Base-by-base conservation (phyloP, 2,329 filamentous ascomycete genomes). In the Eutypella sp. region DNA sequence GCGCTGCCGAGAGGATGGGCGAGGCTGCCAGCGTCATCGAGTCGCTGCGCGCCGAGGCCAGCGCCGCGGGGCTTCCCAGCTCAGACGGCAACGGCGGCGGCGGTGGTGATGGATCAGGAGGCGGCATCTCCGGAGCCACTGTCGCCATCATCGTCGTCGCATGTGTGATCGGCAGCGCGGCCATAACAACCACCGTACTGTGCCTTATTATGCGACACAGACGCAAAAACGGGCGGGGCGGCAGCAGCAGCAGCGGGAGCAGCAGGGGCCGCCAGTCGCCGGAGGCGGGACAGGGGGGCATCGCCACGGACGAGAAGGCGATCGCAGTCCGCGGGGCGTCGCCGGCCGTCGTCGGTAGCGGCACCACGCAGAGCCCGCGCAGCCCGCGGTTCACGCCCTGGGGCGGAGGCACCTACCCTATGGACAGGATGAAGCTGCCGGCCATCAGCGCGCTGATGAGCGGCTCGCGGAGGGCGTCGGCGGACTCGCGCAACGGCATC, bases 1-100 rank as follows among this genome's bases (percentile, higher is more conserved):
- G 69, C 36, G 71, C 82, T 15, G 72, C 71, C 39, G 81, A 78
- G 65, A 77, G 71, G 51, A 61, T 73, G n/a, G 64, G 69, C 46
- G 63, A 62, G 18, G 61, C 64, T 24, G 58, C 56, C 18, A 62
- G 58, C 45, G 53, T 57, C 44, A 57, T 62, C 8, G 52, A 60
- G 44, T 55, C 44, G 27, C 55, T 51, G 15, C 49, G 45, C 37
- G 51, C 51, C 5, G 47, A 50, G 5, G 52, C 53, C 29, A 57
- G 49, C 38, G 51, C 52, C 9, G 40, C 51, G 3, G 50, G 40
- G 24, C 56, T 61, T 42, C 27, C 22, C 25, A 38, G n/a, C n/a
- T n/a, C 19, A 7, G 29, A 29, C 13, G 16, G 19, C 10, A 38
- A 42, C 16, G 23, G 24, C 13, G 40, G 16, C 24, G 29, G 44